Evolutionary conservation across 495 filamentous ascomycete genomes (phyloP).

Genomic region (Bacidia gigantensis): DNA sequence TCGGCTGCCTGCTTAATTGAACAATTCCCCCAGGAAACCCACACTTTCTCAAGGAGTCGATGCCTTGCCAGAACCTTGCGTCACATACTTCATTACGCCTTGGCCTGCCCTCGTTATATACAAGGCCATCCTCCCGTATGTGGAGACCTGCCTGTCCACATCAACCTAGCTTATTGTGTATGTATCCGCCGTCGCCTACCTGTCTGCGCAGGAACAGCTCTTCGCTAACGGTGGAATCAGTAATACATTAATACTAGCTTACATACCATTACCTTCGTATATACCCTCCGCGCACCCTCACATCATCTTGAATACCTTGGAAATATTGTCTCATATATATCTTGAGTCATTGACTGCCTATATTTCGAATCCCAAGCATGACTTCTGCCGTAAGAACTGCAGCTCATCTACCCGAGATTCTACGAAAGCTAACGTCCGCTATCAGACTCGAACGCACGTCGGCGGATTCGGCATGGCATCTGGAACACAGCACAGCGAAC

Average conservation of each 20-base stretch:
- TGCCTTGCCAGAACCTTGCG: slow-evolving; percentile 17
- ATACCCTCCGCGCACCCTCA: too few species aligned
- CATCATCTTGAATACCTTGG: neutral
- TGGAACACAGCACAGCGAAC: slow-evolving; percentile 26
- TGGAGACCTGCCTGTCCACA: slow-evolving; percentile 3
- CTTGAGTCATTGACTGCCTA: neutral
- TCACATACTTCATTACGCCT: slow-evolving; percentile 21
- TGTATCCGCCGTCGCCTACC: neutral
- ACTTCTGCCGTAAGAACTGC: slow-evolving; percentile 18
- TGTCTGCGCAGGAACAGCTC: too few species aligned
- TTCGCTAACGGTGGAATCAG: neutral
- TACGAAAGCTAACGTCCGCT: too few species aligned
- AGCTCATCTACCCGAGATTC: too few species aligned
- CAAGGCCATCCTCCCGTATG: slow-evolving; percentile 7
- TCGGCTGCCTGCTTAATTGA: slow-evolving; percentile 21
- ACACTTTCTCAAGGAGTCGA: slow-evolving; percentile 11
- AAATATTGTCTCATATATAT: neutral
- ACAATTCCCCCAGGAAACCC: slow-evolving; percentile 10
- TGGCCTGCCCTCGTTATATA: slow-evolving; percentile 20
- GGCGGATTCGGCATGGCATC: slow-evolving; percentile 29
- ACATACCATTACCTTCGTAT: too few species aligned
- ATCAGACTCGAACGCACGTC: slow-evolving; percentile 20
- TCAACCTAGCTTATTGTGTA: slow-evolving; percentile 11
- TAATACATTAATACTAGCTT: neutral
- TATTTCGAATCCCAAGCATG: slow-evolving; percentile 9